Evolutionary conservation across 208 protist genomes (phyloP), one percentile per base, ranked within the genome.

Genomic region (Tritrichomonas foetus): DNA sequence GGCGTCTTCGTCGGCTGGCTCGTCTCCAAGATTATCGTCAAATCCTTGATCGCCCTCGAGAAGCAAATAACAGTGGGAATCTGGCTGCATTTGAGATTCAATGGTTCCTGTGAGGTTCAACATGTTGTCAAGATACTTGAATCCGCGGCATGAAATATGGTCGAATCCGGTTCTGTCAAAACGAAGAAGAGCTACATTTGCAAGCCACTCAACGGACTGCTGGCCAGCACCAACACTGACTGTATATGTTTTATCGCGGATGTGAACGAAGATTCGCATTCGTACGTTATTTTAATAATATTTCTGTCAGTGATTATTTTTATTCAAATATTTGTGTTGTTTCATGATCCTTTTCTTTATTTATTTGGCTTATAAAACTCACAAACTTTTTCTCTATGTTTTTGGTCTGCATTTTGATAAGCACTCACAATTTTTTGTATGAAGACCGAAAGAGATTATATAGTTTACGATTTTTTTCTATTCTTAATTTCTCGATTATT

Each of bases 21-120:
- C 74, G 30, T 82, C 74, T 9, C 78, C 78, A 14, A 89, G 30
- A 16, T 89, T 89, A 89, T 89, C 78, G 57, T 89, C 78, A 50
- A 89, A 89, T 25, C 78, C 78, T 89, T 89, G n/a, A 57, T 89
- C 78, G 9, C 78, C 78, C 16, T 89, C 41, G 30, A 89, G 78
- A 57, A 89, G 78, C 57, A 89, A 57, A 89, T 89, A 89, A n/a
- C 78, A 89, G 30, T 89, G 78, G 3, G 78, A 89, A 39, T 57
- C 78, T 33, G 33, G n/a, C 20, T 53, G 44, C 78, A 89, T 89
- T 50, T 89, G 78, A 0, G 78, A 89, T n/a, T 11, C 78, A 50
- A 89, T 89, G 39, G 78, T 89, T 61, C 41, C 78, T 22, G 33
- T 39, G 9, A 49, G 41, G 44, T 89, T 33, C 9, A 89, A 36